These are phyloP conservation scores for Linanthus parryae DNA, from an alignment of 148 eudicot species.

Conservation along the genomic window DNA sequence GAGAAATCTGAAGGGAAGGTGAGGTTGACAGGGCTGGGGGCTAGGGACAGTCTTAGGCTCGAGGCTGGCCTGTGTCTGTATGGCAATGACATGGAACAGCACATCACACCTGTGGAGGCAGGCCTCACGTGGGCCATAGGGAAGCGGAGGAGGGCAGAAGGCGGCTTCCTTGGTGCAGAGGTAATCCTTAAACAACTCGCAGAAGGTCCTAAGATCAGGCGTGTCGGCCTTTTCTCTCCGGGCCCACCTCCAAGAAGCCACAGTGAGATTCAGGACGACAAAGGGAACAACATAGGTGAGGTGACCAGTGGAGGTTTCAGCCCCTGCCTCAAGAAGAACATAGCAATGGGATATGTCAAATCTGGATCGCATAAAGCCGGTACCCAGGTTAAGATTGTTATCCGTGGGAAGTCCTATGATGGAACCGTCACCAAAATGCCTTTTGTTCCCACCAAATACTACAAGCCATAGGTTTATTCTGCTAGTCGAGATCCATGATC, in stretches of 20 bases:
- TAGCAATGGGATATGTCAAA: conserved; percentile 97
- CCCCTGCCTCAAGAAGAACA: conserved; percentile 95
- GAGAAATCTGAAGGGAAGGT: conserved; percentile 96
- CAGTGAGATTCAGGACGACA: conserved; percentile 82
- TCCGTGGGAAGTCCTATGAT: conserved; percentile 79
- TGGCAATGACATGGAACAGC: conserved; percentile 95
- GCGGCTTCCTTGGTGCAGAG: conserved; percentile 90
- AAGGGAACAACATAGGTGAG: conserved; percentile 75
- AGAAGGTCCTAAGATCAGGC: conserved; percentile 69
- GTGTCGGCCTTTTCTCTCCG: conserved; percentile 67
- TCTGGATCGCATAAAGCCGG: conserved; percentile 82
- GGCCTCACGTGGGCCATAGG: conserved; percentile 99
- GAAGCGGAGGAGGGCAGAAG: conserved; percentile 87
- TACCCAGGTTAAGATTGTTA: conserved; percentile 63
- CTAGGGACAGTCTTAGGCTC: conserved; percentile 93
- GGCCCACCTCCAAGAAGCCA: conserved; percentile 97
- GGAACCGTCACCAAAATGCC: conserved; percentile 92
- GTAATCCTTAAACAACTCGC: conserved; percentile 84
- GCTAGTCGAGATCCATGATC: no score
- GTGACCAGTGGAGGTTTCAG: conserved; percentile 97
- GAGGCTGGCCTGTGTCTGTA: conserved; percentile 93
- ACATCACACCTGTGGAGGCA: conserved; percentile 85
- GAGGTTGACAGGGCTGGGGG: conserved; percentile 91
- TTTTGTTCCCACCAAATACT: conserved; percentile 88
- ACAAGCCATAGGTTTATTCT: no score